Evolutionary conservation across 768 basidiomycete species (phyloP).

Genomic region (Amanita subjunquillea): DNA sequence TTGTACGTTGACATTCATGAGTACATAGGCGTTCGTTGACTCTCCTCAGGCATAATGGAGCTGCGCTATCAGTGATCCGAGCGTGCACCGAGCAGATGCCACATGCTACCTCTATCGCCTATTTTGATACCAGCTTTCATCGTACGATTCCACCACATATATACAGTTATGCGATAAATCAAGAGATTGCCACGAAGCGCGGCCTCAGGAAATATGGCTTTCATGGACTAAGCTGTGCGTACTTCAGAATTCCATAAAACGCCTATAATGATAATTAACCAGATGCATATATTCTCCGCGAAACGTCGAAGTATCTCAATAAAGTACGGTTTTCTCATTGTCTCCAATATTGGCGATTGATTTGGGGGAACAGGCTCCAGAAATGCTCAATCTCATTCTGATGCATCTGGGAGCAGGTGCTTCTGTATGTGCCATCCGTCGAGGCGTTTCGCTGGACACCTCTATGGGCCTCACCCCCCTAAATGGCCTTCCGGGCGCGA

Average conservation of each 20-base stretch:
- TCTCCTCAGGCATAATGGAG: slow-evolving; percentile 44
- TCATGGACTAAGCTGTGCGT: slow-evolving; percentile 72
- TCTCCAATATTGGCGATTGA: neutral
- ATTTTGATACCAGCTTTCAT: slow-evolving; percentile 87
- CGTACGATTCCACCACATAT: slow-evolving; percentile 66
- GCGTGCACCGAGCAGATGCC: slow-evolving; percentile 56
- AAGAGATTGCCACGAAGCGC: slow-evolving; percentile 43
- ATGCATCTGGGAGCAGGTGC: slow-evolving; percentile 91
- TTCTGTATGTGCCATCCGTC: slow-evolving; percentile 64
- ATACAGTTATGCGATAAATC: slow-evolving; percentile 71
- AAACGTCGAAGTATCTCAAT: slow-evolving; percentile 46
- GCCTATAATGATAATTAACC: neutral
- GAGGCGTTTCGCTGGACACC: slow-evolving; percentile 73
- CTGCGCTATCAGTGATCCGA: slow-evolving; percentile 50
- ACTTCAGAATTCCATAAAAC: neutral
- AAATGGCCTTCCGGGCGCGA: slow-evolving; percentile 83
- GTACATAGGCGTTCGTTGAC: neutral
- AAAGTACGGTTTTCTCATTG: slow-evolving; percentile 27
- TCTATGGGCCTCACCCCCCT: slow-evolving; percentile 90
- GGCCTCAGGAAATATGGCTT: slow-evolving; percentile 87
- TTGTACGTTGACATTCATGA: slow-evolving; percentile 34
- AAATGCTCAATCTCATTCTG: slow-evolving; percentile 62
- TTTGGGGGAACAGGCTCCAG: slow-evolving; percentile 21
- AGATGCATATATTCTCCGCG: slow-evolving; percentile 62
- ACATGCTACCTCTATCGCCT: slow-evolving; percentile 63